Conservation (phyloP, 306 rosid genomes). For the Crotalaria pallida region DNA sequence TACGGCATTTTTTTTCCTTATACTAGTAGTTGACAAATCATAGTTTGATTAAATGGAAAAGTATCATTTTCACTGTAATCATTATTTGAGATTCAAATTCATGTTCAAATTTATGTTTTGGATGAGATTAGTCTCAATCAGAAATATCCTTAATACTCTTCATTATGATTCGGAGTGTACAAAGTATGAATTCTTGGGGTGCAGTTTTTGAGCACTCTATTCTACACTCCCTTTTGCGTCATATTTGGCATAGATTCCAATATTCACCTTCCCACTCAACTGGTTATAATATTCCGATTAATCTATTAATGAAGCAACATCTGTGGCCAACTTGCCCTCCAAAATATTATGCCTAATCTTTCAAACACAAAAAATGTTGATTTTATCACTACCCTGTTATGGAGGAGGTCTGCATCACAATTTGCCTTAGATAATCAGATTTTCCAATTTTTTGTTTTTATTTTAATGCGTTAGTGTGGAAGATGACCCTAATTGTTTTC, state of each 20-base stretch:
- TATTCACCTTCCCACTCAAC: neutral
- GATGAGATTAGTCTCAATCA: too few species aligned
- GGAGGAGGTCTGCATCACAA: conserved; percentile 20
- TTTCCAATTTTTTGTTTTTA: neutral
- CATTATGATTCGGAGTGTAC: too few species aligned
- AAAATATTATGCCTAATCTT: conserved; percentile 12
- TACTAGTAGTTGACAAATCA: neutral
- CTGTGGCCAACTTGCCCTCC: conserved; percentile 39
- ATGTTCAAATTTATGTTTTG: neutral
- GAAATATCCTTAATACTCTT: too few species aligned
- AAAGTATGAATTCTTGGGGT: neutral
- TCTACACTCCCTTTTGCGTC: neutral
- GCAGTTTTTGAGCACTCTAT: neutral
- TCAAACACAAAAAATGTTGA: conserved; percentile 26
- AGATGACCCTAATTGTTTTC: conserved; percentile 15
- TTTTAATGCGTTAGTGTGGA: neutral
- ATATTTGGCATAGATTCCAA: neutral
- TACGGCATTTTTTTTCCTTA: too few species aligned
- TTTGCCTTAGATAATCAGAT: neutral
- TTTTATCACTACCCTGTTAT: conserved; percentile 4
- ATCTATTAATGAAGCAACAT: neutral
- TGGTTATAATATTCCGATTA: neutral
- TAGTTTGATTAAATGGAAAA: neutral
- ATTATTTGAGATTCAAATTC: neutral
- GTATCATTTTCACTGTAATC: neutral